Evolutionary conservation across 371 early-diverging fungal genomes (phyloP), one percentile per base, ranked within the genome.

Genomic region (Lichtheimia ornata): DNA sequence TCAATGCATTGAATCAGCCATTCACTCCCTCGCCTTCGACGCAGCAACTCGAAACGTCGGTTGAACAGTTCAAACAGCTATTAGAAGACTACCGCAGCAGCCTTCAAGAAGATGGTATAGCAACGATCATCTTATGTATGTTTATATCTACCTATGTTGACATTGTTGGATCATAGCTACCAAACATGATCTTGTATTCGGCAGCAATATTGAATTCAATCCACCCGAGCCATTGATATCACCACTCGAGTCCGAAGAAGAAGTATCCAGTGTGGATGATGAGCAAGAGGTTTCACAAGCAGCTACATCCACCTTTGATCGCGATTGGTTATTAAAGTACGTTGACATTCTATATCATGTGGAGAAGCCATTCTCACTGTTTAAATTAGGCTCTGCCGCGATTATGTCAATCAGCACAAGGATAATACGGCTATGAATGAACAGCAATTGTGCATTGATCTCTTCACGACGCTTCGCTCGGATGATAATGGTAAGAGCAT

Each of bases 401-500:
- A 58, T 13, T 66, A 75, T 50, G 44, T 71, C 9, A 25, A 43
- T 6, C 40, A 56, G 25, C 50, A 58, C 22, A 45, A 54, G 0
- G 58, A 61, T 44, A 53, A 51, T n/a, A 42, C 53, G 6, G 68
- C 56, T 7, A 30, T 79, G 6, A 68, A 67, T 28, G 76, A 63
- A 5, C 73, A 74, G 11, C 61, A 76, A 17, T 25, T 88, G 51
- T 86, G 88, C 62, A 72, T 74, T 4, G 77, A 82, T 50, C 44
- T 87, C 1, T 84, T 87, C 43, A 81, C 84, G 3, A 66, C 84
- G 5, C 61, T 87, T 53, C 73, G 85, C 27, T 84, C 86, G 0
- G 76, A 74, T 35, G 72, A 76, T 49, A 69, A 66, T 57, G 79
- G 79, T 71, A 62, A 42, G 57, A n/a, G 27, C 15, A 53, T 50